Evolutionary conservation across 2,329 filamentous ascomycete species (phyloP).

Genomic region (Conoideocrella luteorostrata): DNA sequence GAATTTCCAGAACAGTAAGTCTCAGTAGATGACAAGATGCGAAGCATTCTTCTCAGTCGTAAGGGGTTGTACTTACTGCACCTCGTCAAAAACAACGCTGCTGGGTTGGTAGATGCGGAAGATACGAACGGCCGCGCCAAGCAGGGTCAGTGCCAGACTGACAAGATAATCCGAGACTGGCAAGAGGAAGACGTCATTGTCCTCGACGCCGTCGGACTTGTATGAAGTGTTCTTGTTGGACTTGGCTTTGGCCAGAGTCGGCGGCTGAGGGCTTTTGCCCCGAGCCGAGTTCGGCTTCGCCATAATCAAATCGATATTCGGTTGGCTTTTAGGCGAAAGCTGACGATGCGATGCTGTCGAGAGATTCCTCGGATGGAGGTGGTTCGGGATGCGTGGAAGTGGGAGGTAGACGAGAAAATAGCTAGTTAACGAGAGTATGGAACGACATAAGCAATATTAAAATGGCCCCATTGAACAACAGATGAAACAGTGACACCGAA

Average conservation of each 20-base stretch:
- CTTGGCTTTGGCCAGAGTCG: constrained; percentile 29
- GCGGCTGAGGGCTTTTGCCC: constrained; percentile 30
- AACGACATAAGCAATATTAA: constrained; percentile 10
- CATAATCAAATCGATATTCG: constrained; percentile 20
- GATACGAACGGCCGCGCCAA: constrained; percentile 74
- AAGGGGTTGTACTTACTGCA: constrained; percentile 73
- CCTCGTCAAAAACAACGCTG: constrained; percentile 97
- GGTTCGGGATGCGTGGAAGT: neutral
- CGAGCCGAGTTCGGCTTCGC: constrained; percentile 26
- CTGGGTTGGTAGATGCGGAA: constrained; percentile 95
- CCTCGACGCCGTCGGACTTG: constrained; percentile 70
- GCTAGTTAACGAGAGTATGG: constrained; percentile 15
- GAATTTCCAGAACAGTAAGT: neutral
- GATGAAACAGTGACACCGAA: constrained; percentile 5
- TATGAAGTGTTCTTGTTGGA: constrained; percentile 48
- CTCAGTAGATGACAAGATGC: too few relatives aligned
- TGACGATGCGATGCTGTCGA: too few relatives aligned
- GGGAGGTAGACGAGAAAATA: constrained; percentile 2
- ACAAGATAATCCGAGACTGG: constrained; percentile 78
- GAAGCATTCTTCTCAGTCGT: too few relatives aligned
- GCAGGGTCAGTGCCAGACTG: constrained; percentile 62
- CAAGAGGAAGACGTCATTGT: constrained; percentile 89
- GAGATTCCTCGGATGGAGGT: neutral
- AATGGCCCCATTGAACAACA: constrained; percentile 7
- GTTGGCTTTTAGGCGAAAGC: too few relatives aligned